A percentile compares a stretch with the other conserved stretches of the same genome.
phyloP scores from a whole-genome alignment of 75 land plant species.

The Cupressus sempervirens region DNA sequence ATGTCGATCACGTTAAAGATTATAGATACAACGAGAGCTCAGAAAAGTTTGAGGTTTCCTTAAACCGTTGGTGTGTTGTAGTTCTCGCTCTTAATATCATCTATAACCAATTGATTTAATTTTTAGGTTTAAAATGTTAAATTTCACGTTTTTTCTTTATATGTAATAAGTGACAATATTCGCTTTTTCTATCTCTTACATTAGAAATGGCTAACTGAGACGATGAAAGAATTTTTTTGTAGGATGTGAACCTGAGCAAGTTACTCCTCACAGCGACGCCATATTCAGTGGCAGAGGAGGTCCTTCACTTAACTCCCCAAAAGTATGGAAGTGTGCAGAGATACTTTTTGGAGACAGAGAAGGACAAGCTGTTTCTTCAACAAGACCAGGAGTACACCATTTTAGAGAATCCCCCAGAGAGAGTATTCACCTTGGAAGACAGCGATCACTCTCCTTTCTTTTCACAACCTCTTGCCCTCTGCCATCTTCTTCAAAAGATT shows the following conservation, averaged over 20 bases:
- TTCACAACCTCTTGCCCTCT: conserved; percentile 18
- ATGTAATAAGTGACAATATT: too few species aligned
- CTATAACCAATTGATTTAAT: too few species aligned
- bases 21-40: conserved; percentile 18
- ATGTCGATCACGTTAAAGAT: not conserved
- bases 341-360: conserved; percentile 12
- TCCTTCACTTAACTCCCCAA: conserved; percentile 12
- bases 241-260: conserved; percentile 25
- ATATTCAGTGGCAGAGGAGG: conserved; percentile 10
- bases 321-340: conserved; percentile 22
- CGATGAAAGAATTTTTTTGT: not conserved
- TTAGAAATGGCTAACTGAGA: not conserved
- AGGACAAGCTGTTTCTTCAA: conserved; percentile 9
- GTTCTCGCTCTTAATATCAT: too few species aligned
- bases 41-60: not conserved
- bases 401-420: conserved; percentile 22
- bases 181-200: too few species aligned
- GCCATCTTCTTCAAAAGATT: conserved; percentile 3
- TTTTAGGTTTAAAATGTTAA: too few species aligned
- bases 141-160: too few species aligned
- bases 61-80: too few species aligned
- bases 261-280: conserved; percentile 12
- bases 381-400: conserved; percentile 17
- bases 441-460: conserved; percentile 32
- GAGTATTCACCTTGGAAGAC: conserved; percentile 12